A percentile compares a stretch with the other conserved stretches of the same genome.
phyloP scores from a whole-genome alignment of 495 filamentous ascomycete species.

The Lophiostoma macrostomum region DNA sequence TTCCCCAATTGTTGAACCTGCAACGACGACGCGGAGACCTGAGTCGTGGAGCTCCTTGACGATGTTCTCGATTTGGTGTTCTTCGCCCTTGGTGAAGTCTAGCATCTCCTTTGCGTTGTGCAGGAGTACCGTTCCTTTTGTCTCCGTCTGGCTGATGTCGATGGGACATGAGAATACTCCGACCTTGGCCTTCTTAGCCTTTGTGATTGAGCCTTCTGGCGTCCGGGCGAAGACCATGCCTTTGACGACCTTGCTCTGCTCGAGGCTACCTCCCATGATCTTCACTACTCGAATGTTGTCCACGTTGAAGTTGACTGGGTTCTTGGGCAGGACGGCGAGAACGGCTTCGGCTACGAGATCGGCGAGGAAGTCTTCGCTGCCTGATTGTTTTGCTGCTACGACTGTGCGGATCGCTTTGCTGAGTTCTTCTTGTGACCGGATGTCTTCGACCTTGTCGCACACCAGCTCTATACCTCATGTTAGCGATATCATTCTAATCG shows the following conservation, averaged over 20 bases:
- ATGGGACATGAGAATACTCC: conserved; percentile 95
- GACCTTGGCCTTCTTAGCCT: conserved; percentile 88
- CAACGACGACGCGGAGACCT: conserved; percentile 85
- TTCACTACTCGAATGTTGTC: conserved; percentile 99
- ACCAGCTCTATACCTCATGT: conserved; percentile 61
- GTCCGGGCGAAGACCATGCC: conserved; percentile 98
- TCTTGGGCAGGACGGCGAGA: conserved; percentile 90
- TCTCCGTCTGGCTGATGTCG: conserved; percentile 95
- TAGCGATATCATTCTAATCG: not conserved
- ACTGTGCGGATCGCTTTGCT: conserved; percentile 96
- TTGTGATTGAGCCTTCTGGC: conserved; percentile 81
- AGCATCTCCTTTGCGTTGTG: conserved; percentile 99
- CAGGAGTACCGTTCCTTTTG: conserved; percentile 98
- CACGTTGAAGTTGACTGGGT: conserved; percentile 98
- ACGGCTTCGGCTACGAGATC: conserved; percentile 88
- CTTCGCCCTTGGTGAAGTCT: conserved; percentile 96
- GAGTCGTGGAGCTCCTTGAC: conserved; percentile 96
- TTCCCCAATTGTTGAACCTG: conserved; percentile 88
- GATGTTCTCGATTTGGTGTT: conserved; percentile 78
- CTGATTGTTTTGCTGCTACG: conserved; percentile 93
- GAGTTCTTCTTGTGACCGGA: conserved; percentile 73
- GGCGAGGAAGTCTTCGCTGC: conserved; percentile 83
- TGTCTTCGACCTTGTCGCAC: conserved; percentile 83
- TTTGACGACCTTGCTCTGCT: conserved; percentile 90
- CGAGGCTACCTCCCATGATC: conserved; percentile 96